Evolutionary conservation across 2,329 filamentous ascomycete species (phyloP), one percentile per base, ranked within the genome.

Genomic region (Hypoxylon sp.): DNA sequence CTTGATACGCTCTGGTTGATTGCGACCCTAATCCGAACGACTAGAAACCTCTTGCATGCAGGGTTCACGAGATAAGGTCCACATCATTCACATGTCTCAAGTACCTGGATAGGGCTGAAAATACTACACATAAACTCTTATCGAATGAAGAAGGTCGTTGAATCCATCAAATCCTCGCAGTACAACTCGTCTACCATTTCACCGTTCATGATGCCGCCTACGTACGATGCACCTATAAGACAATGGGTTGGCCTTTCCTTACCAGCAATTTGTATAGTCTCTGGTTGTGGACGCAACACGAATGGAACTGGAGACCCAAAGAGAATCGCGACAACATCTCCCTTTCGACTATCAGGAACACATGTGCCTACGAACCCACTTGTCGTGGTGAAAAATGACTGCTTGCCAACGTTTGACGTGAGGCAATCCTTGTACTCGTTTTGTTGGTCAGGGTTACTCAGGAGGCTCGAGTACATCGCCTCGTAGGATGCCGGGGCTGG

Each of bases 101-200:
- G 17, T 17, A 26, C 26, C 26, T 26, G 24, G 29, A 22, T 22
- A 5, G 29, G 9, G 47, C 47, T 19, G 6, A 44, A 19, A 22
- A n/a, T 3, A 37, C 11, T 5, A 14, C 13, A 26, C 11, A 8
- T 19, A 19, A 14, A 22, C 26, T 52, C 26, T 10, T 44, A 35
- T 35, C 48, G n/a, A 22, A 52, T 57, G 17, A 52, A 63, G 24
- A 48, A 62, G 19, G 59, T 62, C 11, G 44, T 62, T 19, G 59
- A 62, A 48, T 62, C 59, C 62, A 64, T 64, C 19, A 64, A 26
- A 59, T 65, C 62, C 39, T 65, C 62, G 50, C 62, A 64, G 29
- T 64, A 65, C 19, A 65, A 4, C 24, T 65, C 62, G 8, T 65
- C 62, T 33, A 65, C 55, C 62, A 65, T 65, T 55, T 65, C 62